phyloP scores from a whole-genome alignment of 345 rosid species.

The Clarkia xantiana region DNA sequence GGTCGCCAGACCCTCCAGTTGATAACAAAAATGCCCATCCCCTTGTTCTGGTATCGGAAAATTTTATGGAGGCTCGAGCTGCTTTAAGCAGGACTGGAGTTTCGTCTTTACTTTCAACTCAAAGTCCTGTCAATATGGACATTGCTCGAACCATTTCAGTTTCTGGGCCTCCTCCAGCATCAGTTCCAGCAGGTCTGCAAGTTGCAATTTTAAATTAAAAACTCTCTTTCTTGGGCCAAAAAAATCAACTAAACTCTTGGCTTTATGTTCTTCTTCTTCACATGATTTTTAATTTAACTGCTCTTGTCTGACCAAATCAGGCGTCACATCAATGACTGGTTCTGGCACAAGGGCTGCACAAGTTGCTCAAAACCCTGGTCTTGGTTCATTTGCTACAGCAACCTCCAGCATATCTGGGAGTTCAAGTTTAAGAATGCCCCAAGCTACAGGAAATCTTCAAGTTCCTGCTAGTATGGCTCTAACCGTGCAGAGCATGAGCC shows the following conservation, averaged over 20 bases:
- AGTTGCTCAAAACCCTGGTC: constrained; percentile 44
- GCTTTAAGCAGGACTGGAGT: constrained; percentile 66
- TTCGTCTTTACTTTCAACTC: constrained; percentile 47
- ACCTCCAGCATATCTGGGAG: constrained; percentile 47
- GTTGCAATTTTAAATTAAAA: too few relatives aligned
- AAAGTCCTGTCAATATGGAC: constrained; percentile 75
- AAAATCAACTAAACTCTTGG: too few relatives aligned
- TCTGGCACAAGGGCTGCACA: constrained; percentile 60
- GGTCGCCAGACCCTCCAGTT: constrained; percentile 52
- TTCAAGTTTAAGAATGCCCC: constrained; percentile 62
- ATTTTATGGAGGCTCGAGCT: constrained; percentile 81
- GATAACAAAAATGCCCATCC: constrained; percentile 62
- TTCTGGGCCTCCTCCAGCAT: constrained; percentile 46
- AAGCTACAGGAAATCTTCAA: constrained; percentile 48
- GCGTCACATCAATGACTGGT: constrained; percentile 42
- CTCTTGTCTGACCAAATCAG: constrained; percentile 43
- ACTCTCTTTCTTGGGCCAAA: too few relatives aligned
- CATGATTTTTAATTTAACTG: too few relatives aligned
- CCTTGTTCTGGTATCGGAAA: constrained; percentile 80
- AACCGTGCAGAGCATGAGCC: constrained; percentile 48
- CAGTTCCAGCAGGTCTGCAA: constrained; percentile 69
- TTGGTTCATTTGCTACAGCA: constrained; percentile 41
- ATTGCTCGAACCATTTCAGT: constrained; percentile 50
- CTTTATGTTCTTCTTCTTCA: too few relatives aligned
- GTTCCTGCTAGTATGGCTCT: constrained; percentile 38